Conservation (phyloP, 2,329 filamentous ascomycete genomes). For the Fonsecaea multimorphosa region DNA sequence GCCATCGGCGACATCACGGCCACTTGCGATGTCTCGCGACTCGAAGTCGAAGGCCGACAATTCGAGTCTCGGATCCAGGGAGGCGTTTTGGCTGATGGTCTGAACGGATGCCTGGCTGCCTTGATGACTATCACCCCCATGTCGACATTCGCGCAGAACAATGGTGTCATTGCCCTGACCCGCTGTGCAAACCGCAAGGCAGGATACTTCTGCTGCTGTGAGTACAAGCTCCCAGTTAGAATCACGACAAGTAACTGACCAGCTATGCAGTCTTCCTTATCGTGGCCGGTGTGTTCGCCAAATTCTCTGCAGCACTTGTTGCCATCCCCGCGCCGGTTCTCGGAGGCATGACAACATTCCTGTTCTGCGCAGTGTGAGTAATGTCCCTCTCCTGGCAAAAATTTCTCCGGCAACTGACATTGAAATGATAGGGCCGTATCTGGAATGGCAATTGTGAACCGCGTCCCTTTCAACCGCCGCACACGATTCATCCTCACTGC, state of each 20-base stretch:
- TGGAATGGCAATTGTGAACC: slow-evolving; percentile 69
- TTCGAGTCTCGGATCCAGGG: slow-evolving; percentile 75
- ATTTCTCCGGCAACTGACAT: background rate
- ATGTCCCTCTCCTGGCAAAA: background rate
- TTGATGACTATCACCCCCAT: slow-evolving; percentile 72
- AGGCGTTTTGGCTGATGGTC: slow-evolving; percentile 69
- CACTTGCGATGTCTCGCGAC: slow-evolving; percentile 68
- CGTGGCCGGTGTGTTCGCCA: slow-evolving; percentile 72
- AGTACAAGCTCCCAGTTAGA: slow-evolving; percentile 11
- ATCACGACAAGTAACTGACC: slow-evolving; percentile 12
- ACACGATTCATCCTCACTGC: slow-evolving; percentile 72
- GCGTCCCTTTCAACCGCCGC: slow-evolving; percentile 67
- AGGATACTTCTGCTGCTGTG: slow-evolving; percentile 65
- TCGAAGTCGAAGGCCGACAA: slow-evolving; percentile 67
- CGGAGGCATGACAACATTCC: slow-evolving; percentile 64
- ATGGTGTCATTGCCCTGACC: slow-evolving; percentile 71
- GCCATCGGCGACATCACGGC: slow-evolving; percentile 72
- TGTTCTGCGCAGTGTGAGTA: slow-evolving; percentile 65
- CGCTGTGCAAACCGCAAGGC: slow-evolving; percentile 72
- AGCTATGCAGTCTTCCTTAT: slow-evolving; percentile 61
- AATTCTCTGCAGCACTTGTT: slow-evolving; percentile 72
- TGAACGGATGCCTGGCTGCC: slow-evolving; percentile 68
- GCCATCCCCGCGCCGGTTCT: slow-evolving; percentile 63
- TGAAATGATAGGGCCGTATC: slow-evolving; percentile 56
- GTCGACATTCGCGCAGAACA: slow-evolving; percentile 72